A percentile compares a stretch with the other conserved stretches of the same genome.
Conservation (phyloP, 176 grass and related monocot species). For the Saccharum spontaneum region DNA sequence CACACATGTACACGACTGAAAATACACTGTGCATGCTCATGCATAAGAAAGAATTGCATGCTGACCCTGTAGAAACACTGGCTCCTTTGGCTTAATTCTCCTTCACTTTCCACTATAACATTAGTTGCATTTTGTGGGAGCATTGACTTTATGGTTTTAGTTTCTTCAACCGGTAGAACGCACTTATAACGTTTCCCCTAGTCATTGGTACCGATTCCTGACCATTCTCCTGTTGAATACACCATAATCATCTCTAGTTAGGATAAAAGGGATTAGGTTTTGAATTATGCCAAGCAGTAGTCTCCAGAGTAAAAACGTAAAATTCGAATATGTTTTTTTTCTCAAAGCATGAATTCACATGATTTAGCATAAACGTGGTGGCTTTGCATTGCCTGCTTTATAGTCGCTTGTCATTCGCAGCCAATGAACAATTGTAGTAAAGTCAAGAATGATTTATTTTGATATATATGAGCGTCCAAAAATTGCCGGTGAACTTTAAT, state of each 20-base stretch:
- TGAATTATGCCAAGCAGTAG: conserved; percentile 7
- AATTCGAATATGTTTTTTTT: not conserved
- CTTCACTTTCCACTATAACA: conserved; percentile 74
- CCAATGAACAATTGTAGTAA: not conserved
- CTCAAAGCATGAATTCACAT: not conserved
- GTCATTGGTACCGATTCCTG: conserved; percentile 75
- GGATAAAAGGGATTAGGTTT: not conserved
- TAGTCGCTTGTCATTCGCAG: not conserved
- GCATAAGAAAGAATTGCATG: conserved; percentile 19
- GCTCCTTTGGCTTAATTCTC: conserved; percentile 77
- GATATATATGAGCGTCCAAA: not conserved
- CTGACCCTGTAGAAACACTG: conserved; percentile 85
- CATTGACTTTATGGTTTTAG: conserved; percentile 63
- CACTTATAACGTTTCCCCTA: conserved; percentile 70
- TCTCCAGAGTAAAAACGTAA: not conserved
- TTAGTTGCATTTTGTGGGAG: conserved; percentile 80
- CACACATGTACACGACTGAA: not conserved
- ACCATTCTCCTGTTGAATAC: conserved; percentile 64
- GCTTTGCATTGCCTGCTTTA: not conserved
- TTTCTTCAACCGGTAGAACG: conserved; percentile 82
- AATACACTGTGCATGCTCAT: not conserved
- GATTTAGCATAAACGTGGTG: not conserved
- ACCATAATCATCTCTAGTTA: not conserved
- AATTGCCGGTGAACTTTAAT: not conserved
- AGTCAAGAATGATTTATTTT: not conserved